Evolutionary conservation across 1,284 basidiomycete genomes (phyloP).

Genomic region (Ustilago xerochloae): DNA sequence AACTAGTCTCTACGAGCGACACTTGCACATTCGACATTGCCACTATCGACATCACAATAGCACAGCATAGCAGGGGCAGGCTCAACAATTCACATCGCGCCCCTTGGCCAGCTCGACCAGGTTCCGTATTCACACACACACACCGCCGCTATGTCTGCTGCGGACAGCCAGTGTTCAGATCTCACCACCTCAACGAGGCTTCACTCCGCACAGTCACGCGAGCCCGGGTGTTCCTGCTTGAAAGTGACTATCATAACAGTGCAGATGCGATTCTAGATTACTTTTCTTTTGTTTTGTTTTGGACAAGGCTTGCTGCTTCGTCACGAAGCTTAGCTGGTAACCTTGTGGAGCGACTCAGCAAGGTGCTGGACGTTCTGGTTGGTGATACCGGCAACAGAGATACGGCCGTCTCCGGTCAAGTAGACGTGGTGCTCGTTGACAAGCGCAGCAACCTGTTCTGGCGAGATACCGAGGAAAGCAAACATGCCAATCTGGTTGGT

Average conservation of each 20-base stretch:
- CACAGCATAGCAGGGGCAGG: too few relatives aligned
- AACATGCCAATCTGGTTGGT: slow-evolving; percentile 69
- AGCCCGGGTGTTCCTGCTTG: too few relatives aligned
- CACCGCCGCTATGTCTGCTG: too few relatives aligned
- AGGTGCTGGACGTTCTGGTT: slow-evolving; percentile 66
- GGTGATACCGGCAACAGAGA: slow-evolving; percentile 68
- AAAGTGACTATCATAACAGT: not conserved
- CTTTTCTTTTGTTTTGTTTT: not conserved
- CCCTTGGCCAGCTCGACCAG: too few relatives aligned
- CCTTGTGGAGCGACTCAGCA: slow-evolving; percentile 65
- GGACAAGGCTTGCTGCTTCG: not conserved
- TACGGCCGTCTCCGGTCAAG: slow-evolving; percentile 68
- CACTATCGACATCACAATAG: too few relatives aligned
- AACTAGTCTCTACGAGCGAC: too few relatives aligned
- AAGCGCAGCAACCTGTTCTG: slow-evolving; percentile 67
- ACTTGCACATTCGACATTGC: too few relatives aligned
- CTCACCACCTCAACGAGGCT: too few relatives aligned
- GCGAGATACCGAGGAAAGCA: slow-evolving; percentile 65
- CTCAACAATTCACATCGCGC: too few relatives aligned
- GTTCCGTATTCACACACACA: too few relatives aligned
- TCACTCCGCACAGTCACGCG: not conserved
- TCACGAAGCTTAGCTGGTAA: slow-evolving; percentile 41
- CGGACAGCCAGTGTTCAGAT: too few relatives aligned
- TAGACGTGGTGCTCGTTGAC: slow-evolving; percentile 68
- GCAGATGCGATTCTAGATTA: slow-evolving; percentile 15